Conservation (phyloP, 768 basidiomycete species). For the Termitomyces sp. region DNA sequence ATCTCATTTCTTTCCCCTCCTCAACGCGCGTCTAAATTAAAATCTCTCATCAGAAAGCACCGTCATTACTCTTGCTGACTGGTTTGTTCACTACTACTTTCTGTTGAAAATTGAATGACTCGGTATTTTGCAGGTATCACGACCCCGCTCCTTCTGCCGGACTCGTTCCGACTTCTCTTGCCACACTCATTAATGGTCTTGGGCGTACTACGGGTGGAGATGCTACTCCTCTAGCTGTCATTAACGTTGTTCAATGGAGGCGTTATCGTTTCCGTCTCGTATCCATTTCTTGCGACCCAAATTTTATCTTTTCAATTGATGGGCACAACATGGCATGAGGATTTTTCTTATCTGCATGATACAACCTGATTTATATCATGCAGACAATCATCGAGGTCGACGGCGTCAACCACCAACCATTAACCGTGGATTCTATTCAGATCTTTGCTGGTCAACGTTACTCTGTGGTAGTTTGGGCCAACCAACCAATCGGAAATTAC, state of each 20-base stretch:
- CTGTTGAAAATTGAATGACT: too few relatives aligned
- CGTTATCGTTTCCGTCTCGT: conserved; percentile 36
- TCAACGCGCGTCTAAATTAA: too few relatives aligned
- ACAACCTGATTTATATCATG: not conserved
- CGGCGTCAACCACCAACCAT: not conserved
- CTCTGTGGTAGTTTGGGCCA: not conserved
- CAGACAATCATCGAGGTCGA: conserved; percentile 6
- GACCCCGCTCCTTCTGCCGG: not conserved
- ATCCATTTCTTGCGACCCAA: conserved; percentile 27
- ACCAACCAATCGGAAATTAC: not conserved
- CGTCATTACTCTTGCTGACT: not conserved
- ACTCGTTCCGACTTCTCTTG: not conserved
- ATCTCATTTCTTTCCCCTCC: not conserved
- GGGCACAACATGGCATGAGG: conserved; percentile 32
- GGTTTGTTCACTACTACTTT: not conserved
- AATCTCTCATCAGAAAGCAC: not conserved
- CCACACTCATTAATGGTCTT: not conserved
- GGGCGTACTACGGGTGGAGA: not conserved
- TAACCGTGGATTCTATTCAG: not conserved
- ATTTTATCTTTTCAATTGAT: conserved; percentile 41
- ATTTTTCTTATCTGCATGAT: too few relatives aligned
- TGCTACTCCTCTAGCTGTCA: conserved; percentile 27
- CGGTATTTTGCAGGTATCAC: not conserved
- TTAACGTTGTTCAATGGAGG: conserved; percentile 27
- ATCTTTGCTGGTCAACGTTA: conserved; percentile 3